phyloP scores from a whole-genome alignment of 108 stramenopile species.

The Cyclotella choctawhatcheeana region DNA sequence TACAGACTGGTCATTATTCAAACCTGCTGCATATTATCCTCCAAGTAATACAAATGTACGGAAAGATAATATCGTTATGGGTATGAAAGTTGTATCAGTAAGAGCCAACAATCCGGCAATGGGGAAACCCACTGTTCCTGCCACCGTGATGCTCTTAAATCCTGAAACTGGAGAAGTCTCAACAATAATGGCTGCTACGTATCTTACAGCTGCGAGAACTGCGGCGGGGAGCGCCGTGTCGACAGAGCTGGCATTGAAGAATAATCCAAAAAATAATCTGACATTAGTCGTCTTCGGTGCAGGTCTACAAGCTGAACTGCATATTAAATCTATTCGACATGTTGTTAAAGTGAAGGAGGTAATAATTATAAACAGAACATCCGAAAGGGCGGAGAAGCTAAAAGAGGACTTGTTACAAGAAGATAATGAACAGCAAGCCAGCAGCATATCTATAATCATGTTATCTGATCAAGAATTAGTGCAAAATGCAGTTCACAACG shows the following conservation, averaged over 20 bases:
- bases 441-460: constrained; percentile 38
- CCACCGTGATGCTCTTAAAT: constrained; percentile 73
- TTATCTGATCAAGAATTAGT: constrained; percentile 49
- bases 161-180: constrained; percentile 70
- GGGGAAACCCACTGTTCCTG: constrained; percentile 72
- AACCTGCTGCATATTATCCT: constrained; percentile 75
- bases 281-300: constrained; percentile 83
- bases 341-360: constrained; percentile 59
- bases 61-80: constrained; percentile 51
- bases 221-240: constrained; percentile 81
- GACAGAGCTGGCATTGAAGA: constrained; percentile 46
- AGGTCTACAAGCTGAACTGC: constrained; percentile 79
- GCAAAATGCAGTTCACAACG: constrained; percentile 44
- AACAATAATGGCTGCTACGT: constrained; percentile 74
- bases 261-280: constrained; percentile 20
- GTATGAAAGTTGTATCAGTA: constrained; percentile 73
- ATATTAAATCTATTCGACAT: constrained; percentile 63
- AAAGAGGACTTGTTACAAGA: constrained; percentile 27
- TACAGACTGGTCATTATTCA: constrained; percentile 81
- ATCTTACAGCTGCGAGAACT: constrained; percentile 82
- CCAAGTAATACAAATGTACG: neutral
- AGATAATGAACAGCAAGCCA: constrained; percentile 10
- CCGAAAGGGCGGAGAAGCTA: constrained; percentile 59
- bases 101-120: constrained; percentile 67
- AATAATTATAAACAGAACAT: constrained; percentile 74